Percentiles rank a stretch among this genome's conserved stretches.
Conservation (phyloP, 495 filamentous ascomycete species). For the Hypoxylon rickii region DNA sequence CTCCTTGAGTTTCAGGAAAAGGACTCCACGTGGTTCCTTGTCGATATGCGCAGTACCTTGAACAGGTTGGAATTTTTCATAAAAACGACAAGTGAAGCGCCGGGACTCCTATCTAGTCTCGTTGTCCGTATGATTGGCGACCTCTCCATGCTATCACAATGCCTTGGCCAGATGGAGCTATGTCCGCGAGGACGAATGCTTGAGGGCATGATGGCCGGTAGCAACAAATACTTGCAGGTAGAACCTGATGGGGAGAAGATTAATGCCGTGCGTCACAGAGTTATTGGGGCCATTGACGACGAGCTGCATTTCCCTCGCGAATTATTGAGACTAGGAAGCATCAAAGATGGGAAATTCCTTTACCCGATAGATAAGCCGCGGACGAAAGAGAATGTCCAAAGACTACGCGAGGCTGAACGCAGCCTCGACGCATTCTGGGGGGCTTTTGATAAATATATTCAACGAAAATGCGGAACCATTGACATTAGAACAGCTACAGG, state of each 20-base stretch:
- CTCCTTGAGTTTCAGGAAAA: too few relatives aligned
- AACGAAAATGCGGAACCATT: conserved; percentile 21
- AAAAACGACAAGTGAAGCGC: conserved; percentile 40
- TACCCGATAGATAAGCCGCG: conserved; percentile 57
- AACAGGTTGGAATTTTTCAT: conserved; percentile 55
- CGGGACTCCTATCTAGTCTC: conserved; percentile 44
- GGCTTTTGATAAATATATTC: conserved; percentile 46
- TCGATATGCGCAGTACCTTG: conserved; percentile 39
- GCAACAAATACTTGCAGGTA: too few relatives aligned
- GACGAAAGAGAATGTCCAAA: conserved; percentile 49
- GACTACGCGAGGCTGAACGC: conserved; percentile 50
- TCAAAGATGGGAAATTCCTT: conserved; percentile 41
- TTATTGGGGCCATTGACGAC: too few relatives aligned
- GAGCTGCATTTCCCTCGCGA: too few relatives aligned
- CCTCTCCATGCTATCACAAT: conserved; percentile 48
- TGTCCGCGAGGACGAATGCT: conserved; percentile 55
- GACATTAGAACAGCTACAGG: conserved; percentile 26
- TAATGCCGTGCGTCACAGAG: too few relatives aligned
- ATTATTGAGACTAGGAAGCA: too few relatives aligned
- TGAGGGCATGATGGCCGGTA: too few relatives aligned
- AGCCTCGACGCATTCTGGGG: conserved; percentile 59
- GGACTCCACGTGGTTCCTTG: too few relatives aligned
- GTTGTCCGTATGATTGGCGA: conserved; percentile 46
- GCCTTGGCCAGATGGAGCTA: conserved; percentile 46
- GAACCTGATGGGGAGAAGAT: too few relatives aligned